Conservation (phyloP, 2,329 filamentous ascomycete genomes). For the Paecilomyces dactylethromorphus region DNA sequence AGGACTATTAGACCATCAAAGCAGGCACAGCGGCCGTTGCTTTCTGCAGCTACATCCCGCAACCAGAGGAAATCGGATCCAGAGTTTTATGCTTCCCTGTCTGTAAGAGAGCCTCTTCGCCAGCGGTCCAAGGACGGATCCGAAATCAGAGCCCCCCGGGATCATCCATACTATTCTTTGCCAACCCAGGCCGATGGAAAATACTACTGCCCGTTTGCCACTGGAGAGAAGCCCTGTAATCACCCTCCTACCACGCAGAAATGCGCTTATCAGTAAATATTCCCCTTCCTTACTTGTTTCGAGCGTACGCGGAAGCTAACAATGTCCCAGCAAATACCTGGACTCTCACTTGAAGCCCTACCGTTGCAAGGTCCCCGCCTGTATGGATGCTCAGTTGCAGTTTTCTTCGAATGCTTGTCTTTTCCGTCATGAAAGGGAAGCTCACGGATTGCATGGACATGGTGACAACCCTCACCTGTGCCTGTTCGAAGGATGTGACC, state of each 20-base stretch:
- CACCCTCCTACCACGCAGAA: conserved; percentile 95
- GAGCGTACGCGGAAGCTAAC: conserved; percentile 18
- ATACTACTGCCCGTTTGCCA: conserved; percentile 86
- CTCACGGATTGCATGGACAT: conserved; percentile 91
- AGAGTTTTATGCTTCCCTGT: conserved; percentile 30
- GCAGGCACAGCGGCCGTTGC: conserved; percentile 28
- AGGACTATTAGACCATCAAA: conserved; percentile 36
- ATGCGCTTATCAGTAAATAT: conserved; percentile 94
- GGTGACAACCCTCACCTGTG: conserved; percentile 89
- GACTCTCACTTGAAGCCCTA: conserved; percentile 97
- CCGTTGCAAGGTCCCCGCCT: conserved; percentile 79
- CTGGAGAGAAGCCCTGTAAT: conserved; percentile 63
- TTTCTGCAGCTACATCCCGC: conserved; percentile 26
- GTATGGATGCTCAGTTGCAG: conserved; percentile 77
- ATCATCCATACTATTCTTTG: conserved; percentile 37
- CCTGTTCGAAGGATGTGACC: conserved; percentile 80
- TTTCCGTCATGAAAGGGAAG: conserved; percentile 89
- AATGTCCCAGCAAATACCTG: conserved; percentile 72
- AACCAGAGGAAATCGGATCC: conserved; percentile 28
- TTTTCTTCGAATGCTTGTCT: conserved; percentile 96
- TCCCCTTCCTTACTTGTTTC: conserved; percentile 6
- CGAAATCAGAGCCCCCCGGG: conserved; percentile 33
- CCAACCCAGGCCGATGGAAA: conserved; percentile 60
- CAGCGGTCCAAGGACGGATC: conserved; percentile 31
- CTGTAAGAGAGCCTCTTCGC: conserved; percentile 25